phyloP scores from a whole-genome alignment of 192 early-diverging fungal genomes.

The Entomortierella lignicola region DNA sequence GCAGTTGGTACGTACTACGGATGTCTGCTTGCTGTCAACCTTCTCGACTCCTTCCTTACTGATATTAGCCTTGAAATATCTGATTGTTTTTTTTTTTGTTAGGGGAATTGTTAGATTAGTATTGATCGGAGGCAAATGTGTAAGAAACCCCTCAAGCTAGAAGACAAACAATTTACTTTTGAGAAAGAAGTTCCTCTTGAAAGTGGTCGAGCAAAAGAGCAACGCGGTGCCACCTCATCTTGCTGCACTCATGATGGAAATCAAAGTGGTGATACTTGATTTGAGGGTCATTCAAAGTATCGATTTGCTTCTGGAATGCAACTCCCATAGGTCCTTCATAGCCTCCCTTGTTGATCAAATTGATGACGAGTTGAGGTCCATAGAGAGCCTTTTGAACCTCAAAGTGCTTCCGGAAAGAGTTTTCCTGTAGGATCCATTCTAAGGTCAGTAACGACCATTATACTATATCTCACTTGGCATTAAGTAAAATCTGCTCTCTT shows the following conservation, averaged over 20 bases:
- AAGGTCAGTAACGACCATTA: neutral
- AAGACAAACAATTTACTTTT: constrained; percentile 50
- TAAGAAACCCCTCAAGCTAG: neutral
- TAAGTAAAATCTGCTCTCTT: too few species aligned
- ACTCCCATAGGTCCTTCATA: constrained; percentile 89
- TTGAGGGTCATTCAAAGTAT: constrained; percentile 66
- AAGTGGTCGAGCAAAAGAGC: constrained; percentile 85
- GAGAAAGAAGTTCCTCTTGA: constrained; percentile 66
- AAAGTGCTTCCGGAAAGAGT: constrained; percentile 80
- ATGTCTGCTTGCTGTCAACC: constrained; percentile 69
- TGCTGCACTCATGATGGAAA: constrained; percentile 96
- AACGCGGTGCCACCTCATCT: constrained; percentile 95
- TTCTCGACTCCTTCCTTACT: constrained; percentile 39
- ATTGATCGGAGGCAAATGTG: too few species aligned
- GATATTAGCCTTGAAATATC: constrained; percentile 67
- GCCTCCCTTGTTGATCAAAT: constrained; percentile 94
- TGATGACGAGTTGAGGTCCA: constrained; percentile 87
- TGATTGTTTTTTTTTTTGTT: too few species aligned
- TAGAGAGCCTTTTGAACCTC: constrained; percentile 76
- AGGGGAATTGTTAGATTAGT: too few species aligned
- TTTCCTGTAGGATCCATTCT: constrained; percentile 57
- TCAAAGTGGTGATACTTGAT: constrained; percentile 92
- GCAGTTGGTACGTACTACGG: constrained; percentile 95
- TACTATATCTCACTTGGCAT: too few species aligned
- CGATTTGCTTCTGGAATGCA: constrained; percentile 78